Base-by-base conservation (phyloP, 1,284 basidiomycete species). In the Butyriboletus appendiculatus region DNA sequence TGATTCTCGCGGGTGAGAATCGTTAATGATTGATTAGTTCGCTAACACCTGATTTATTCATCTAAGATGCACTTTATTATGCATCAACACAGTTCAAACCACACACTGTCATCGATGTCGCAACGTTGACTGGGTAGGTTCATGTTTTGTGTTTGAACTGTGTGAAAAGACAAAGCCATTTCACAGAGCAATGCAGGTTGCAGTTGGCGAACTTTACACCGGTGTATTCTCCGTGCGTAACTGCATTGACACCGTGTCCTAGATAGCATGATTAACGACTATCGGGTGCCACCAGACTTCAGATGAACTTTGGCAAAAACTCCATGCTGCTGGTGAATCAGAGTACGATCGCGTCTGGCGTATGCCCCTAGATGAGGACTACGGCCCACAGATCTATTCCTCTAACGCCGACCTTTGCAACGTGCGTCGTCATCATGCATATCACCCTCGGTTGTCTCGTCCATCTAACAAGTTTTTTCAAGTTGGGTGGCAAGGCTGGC, bases 371-470 rank as follows among this genome's bases (percentile, higher is more conserved):
- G 85, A 88, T 62, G 90, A 94, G 52, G 87, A 87, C 53, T 96
- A 81, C 63, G 83, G 83, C 2, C 80, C 84, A 18, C 90, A 92
- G 68, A 95, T 96, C 64, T 74, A 84, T 64, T 77, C 78, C 5
- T 88, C 84, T 33, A 93, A 93, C 65, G 90, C 91, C 10, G 93
- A 95, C 70, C 76, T 94, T 18, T 86, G 88, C 70, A 95, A 94
- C 59, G 88, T 90, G 63, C 41, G 79, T 74, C 34, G 18, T 15
- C 34, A 11, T 40, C 38, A n/a, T 10, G 9, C 39, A n/a, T 43
- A 1, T 0, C 15, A 8, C 4, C 1, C 15, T n/a, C 4, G 3
- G 28, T 38, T 43, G 40, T 22, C 28, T 38, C 33, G 45, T 45
- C 20, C 24, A 48, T 30, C 33, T 54, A 45, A 55, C 15, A 48